phyloP scores from a whole-genome alignment of 495 filamentous ascomycete genomes.

The Xylaria telfairii region DNA sequence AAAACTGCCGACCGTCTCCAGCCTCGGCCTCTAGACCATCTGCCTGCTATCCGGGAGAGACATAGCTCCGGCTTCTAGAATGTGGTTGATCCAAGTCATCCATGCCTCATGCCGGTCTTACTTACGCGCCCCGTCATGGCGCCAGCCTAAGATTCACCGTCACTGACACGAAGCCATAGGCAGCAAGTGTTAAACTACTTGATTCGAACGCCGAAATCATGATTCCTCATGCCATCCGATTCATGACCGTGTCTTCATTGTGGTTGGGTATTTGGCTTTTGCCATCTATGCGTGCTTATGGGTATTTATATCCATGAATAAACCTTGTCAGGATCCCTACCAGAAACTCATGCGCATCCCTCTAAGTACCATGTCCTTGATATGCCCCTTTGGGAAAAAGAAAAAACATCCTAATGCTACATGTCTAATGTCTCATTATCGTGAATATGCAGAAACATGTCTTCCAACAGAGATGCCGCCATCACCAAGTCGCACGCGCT shows the following conservation, averaged over 20 bases:
- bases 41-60: background rate
- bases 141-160: background rate
- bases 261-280: slow-evolving; percentile 8
- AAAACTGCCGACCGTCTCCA: background rate
- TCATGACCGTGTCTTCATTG: background rate
- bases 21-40: too few relatives aligned
- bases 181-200: background rate
- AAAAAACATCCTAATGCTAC: slow-evolving; percentile 16
- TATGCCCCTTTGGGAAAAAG: background rate
- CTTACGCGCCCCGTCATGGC: background rate
- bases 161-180: background rate
- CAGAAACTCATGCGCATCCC: slow-evolving; percentile 5
- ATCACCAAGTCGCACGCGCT: background rate
- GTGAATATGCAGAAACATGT: slow-evolving; percentile 24
- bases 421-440: slow-evolving; percentile 22
- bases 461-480: slow-evolving; percentile 5
- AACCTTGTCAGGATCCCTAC: background rate
- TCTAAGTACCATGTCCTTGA: slow-evolving; percentile 6
- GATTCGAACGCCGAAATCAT: background rate
- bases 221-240: background rate
- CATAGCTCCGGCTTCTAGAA: background rate
- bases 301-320: slow-evolving; percentile 24
- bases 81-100: background rate
- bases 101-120: background rate
- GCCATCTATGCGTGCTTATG: slow-evolving; percentile 14